Conservation (phyloP, 371 early-diverging fungal genomes). For the Phascolomyces articulosus region DNA sequence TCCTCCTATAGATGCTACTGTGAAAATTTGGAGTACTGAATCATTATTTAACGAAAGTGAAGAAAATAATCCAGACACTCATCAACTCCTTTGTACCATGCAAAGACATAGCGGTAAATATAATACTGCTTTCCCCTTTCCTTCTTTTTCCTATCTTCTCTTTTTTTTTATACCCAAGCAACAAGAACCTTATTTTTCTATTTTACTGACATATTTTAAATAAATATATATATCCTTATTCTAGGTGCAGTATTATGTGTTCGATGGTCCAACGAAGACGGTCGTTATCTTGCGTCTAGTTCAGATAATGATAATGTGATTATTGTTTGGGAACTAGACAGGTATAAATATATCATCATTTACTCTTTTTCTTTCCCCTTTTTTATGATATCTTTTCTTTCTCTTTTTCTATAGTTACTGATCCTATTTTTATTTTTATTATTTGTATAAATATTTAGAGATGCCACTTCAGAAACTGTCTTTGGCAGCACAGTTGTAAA, state of each 20-base stretch:
- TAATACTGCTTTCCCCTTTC: background rate
- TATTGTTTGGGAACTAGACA: slow-evolving; percentile 89
- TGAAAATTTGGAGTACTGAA: slow-evolving; percentile 83
- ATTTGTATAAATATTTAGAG: slow-evolving; percentile 15
- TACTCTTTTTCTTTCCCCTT: background rate
- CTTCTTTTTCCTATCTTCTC: too few species aligned
- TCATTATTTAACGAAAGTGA: slow-evolving; percentile 63
- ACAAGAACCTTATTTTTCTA: too few species aligned
- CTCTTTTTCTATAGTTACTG: background rate
- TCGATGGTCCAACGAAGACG: slow-evolving; percentile 78
- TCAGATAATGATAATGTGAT: slow-evolving; percentile 87
- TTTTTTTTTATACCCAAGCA: background rate
- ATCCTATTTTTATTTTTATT: background rate
- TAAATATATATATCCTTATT: background rate
- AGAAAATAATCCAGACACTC: slow-evolving; percentile 56
- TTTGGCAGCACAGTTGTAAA: slow-evolving; percentile 67
- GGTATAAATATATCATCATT: slow-evolving; percentile 31
- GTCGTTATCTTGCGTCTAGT: slow-evolving; percentile 84
- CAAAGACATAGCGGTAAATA: slow-evolving; percentile 79
- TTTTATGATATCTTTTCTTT: background rate
- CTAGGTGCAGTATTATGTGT: slow-evolving; percentile 91
- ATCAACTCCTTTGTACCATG: slow-evolving; percentile 81
- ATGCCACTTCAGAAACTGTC: slow-evolving; percentile 41
- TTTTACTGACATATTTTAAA: background rate
- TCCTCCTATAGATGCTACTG: slow-evolving; percentile 75